Percentiles rank a stretch among this genome's conserved stretches.
These are phyloP conservation scores for Furcasterigmium furcatum DNA, from an alignment of 2,329 filamentous ascomycete species.

Conservation along the genomic window DNA sequence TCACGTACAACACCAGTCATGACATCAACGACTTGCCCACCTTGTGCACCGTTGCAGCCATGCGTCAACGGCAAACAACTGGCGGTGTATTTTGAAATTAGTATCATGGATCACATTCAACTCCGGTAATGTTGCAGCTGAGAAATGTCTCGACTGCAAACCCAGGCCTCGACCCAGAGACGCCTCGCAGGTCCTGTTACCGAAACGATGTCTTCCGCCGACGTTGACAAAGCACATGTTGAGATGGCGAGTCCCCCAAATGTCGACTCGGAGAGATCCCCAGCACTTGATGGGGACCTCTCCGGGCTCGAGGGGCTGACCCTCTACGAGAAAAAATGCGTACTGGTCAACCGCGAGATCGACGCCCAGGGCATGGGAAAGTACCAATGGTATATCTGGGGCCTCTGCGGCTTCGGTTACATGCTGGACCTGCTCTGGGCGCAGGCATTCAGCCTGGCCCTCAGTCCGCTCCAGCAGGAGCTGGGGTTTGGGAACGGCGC, in stretches of 20 bases:
- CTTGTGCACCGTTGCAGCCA: neutral
- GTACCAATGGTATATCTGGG: constrained; percentile 52
- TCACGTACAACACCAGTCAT: too few species aligned
- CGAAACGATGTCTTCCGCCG: neutral
- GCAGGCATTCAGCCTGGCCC: constrained; percentile 52
- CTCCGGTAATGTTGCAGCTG: neutral
- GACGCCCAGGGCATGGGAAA: constrained; percentile 48
- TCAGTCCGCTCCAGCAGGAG: constrained; percentile 53
- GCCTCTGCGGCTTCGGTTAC: constrained; percentile 51
- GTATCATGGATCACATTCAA: neutral
- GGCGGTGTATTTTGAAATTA: neutral
- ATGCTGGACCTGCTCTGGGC: constrained; percentile 55
- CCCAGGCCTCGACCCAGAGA: too few species aligned
- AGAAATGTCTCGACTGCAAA: too few species aligned
- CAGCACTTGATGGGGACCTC: too few species aligned
- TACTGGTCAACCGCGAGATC: constrained; percentile 38
- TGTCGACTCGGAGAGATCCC: neutral
- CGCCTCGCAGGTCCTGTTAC: neutral
- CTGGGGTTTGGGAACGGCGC: constrained; percentile 41
- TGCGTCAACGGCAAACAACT: neutral
- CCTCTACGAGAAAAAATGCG: constrained; percentile 30
- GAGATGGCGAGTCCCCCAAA: neutral
- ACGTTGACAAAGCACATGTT: neutral
- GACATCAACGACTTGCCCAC: neutral
- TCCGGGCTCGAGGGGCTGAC: constrained; percentile 18